phyloP scores from a whole-genome alignment of 2,329 filamentous ascomycete genomes.

The Penicillium paneum region DNA sequence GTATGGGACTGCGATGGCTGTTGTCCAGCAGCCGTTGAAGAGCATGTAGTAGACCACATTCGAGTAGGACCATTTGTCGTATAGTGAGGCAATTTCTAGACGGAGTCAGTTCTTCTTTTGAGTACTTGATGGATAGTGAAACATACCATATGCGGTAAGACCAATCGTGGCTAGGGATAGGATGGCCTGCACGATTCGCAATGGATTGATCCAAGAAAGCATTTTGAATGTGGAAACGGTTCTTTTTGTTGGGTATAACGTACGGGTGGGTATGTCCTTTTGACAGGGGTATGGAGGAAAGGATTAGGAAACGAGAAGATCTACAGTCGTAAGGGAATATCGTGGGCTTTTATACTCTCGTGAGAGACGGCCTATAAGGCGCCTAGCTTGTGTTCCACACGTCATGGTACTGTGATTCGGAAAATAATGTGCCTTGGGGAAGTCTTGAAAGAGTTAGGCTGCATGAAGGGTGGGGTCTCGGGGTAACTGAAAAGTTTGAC shows the following conservation, averaged over 20 bases:
- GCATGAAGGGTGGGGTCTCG: neutral
- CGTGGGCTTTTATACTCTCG: constrained; percentile 1
- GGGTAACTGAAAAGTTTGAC: neutral
- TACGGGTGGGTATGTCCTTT: neutral
- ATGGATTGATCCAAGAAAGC: constrained; percentile 24
- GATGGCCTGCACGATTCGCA: constrained; percentile 21
- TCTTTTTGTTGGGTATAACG: neutral
- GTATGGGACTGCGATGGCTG: constrained; percentile 23
- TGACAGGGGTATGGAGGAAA: neutral
- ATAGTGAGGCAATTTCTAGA: constrained; percentile 21
- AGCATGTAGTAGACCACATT: constrained; percentile 25
- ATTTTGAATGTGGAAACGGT: constrained; percentile 6
- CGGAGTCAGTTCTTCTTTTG: neutral
- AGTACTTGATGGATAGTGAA: neutral
- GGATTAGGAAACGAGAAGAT: neutral
- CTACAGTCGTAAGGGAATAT: neutral
- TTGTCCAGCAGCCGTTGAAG: constrained; percentile 28
- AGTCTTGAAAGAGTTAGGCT: neutral
- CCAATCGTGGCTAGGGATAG: constrained; percentile 22
- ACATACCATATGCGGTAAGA: constrained; percentile 22
- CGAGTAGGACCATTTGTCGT: constrained; percentile 24
- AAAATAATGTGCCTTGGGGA: neutral
- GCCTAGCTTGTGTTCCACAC: neutral
- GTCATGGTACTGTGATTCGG: constrained; percentile 2
- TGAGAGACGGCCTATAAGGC: constrained; percentile 1